Conservation (phyloP, 768 basidiomycete species). For the Boletus subcaerulescens region DNA sequence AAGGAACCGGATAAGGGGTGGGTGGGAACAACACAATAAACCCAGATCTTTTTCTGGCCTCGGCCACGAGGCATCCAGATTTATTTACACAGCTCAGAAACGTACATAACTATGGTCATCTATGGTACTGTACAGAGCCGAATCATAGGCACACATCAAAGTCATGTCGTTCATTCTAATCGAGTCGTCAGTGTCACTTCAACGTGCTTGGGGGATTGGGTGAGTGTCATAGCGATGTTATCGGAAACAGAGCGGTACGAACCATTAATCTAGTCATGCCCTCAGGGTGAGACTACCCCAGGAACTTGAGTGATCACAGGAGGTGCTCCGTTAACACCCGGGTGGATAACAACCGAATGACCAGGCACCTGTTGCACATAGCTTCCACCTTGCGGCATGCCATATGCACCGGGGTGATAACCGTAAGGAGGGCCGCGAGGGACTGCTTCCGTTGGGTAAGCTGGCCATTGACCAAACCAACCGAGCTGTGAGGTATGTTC, state of each 20-base stretch:
- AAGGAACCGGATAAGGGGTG: slow-evolving; percentile 18
- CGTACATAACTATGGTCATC: too few species aligned
- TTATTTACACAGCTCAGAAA: slow-evolving; percentile 3
- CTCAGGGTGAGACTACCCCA: slow-evolving; percentile 24
- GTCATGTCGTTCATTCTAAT: slow-evolving; percentile 7
- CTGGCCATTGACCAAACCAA: slow-evolving; percentile 74
- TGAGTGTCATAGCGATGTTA: neutral
- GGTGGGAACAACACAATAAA: slow-evolving; percentile 25
- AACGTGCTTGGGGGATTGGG: neutral
- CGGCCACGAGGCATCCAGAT: slow-evolving; percentile 27
- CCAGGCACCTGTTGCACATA: slow-evolving; percentile 53
- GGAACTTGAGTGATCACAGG: slow-evolving; percentile 63
- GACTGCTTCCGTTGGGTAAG: slow-evolving; percentile 39
- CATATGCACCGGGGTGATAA: slow-evolving; percentile 31
- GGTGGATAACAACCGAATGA: slow-evolving; percentile 67
- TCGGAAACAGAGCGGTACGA: neutral
- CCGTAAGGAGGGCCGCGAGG: slow-evolving; percentile 22
- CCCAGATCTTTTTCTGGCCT: slow-evolving; percentile 21
- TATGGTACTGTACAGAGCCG: slow-evolving; percentile 8
- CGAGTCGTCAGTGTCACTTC: slow-evolving; percentile 9
- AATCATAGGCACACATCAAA: neutral
- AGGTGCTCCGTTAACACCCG: slow-evolving; percentile 55
- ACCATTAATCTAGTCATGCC: neutral
- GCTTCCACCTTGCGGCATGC: slow-evolving; percentile 26
- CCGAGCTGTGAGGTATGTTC: slow-evolving; percentile 54